Base-by-base conservation (phyloP, 208 protist species). In the Trichomonas tenax region DNA sequence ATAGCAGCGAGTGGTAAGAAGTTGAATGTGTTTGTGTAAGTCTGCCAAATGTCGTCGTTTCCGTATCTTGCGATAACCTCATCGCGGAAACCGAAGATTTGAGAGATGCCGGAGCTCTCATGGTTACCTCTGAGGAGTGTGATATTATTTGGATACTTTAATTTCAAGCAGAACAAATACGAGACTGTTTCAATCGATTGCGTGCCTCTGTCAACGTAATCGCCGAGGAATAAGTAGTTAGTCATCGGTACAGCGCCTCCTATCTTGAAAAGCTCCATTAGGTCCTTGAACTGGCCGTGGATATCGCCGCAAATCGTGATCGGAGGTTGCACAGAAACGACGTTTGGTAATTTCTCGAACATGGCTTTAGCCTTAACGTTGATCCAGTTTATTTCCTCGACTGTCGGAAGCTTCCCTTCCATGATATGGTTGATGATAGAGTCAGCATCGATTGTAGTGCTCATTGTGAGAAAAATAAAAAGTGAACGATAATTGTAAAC, bases 1-100 rank as follows among this genome's bases (percentile, higher is more conserved):
- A 98, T 41, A 2, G 97, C 98, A 82, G 97, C 96, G n/a, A 98
- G 36, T n/a, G 98, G 98, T 0, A 98, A 49, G 63, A 98, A 98
- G 95, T 98, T 98, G 72, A 98, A 98, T 15, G 98, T 95, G 38
- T 98, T 97, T 0, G 98, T 98, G 96, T 98, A 98, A n/a, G 96
- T 95, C 89, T 97, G 96, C 97, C 97, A 98, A 3, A 98, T 97
- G 36, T 96, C 96, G 0, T 97, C 96, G 41, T 98, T 97, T 49
- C 97, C 97, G 3, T 36, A 82, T 31, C 34, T 82, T 82, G 23
- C 3, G 63, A 9, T 9, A 31, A 14, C 21, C 34, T 82, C 63
- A 34, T 10, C 63, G 9, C 23, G 9, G 34, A 82, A 82, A 9
- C 63, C 63, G 34, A 82, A 82, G 6, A 82, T 34, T 34, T 82